Evolutionary conservation across 257 asterid species (phyloP), one percentile per base, ranked within the genome.

Genomic region (Solanum pennellii): DNA sequence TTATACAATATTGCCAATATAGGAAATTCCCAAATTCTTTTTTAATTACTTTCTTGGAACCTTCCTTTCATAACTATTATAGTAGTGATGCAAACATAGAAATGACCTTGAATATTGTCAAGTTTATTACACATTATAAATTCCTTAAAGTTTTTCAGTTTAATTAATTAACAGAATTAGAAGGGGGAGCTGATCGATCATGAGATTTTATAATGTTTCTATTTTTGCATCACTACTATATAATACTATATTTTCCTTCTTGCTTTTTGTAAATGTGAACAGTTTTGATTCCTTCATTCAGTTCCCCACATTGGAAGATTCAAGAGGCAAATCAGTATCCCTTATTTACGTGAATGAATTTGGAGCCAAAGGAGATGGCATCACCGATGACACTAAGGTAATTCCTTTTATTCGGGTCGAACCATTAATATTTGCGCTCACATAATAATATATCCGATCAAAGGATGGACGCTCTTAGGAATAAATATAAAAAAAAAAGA

Each of bases 291-390:
- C 89, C 14, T 21, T 89, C 12, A 80, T 94, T 87, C 91, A 83
- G 88, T 89, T 92, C 44, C 92, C 92, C 41, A 82, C 88, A 86
- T 83, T 86, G 7, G 92, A 94, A 83, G 76, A 91, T 87, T 65
- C 44, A 75, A 88, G 91, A 31, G 45, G 27, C 83, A 72, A 20
- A 37, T 87, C 95, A 84, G 88, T 45, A 69, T 27, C 89, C n/a
- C 85, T 89, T 88, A 89, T 94, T 60, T 88, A 89, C 77, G 88
- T 94, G 71, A 85, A 91, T 35, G 94, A 94, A 59, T 94, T 89
- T 87, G 97, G 97, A 72, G 97, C 96, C 83, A 89, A 86, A 92
- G 96, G 96, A 20, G 96, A 94, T 89, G 95, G 96, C 7, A 23
- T 91, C 75, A 86, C 90, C 42, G 96, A 94, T 73, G 95, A 92